These are phyloP conservation scores for Aspergillus incahuasiensis DNA, from an alignment of 495 filamentous ascomycete species.

Conservation along the genomic window DNA sequence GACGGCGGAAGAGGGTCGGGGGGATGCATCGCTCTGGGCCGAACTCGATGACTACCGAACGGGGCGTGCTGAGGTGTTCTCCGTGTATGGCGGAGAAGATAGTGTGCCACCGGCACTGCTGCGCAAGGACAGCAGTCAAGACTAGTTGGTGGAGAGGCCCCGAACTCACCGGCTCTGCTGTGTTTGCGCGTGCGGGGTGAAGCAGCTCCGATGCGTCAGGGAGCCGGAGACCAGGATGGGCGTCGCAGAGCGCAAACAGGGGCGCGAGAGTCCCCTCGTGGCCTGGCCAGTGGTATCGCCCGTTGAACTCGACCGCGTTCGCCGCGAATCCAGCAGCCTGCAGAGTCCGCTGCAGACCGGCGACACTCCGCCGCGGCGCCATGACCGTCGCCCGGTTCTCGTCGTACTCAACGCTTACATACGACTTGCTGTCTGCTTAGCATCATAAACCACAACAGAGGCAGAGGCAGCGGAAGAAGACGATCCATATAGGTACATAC, in stretches of 20 bases:
- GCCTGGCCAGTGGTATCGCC: conserved; percentile 19
- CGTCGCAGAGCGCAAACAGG: conserved; percentile 11
- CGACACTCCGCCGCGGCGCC: conserved; percentile 7
- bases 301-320: conserved; percentile 17
- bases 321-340: conserved; percentile 32
- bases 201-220: conserved; percentile 31
- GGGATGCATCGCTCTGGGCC: conserved; percentile 41
- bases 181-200: conserved; percentile 27
- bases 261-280: conserved; percentile 7
- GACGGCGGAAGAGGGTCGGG: conserved; percentile 25
- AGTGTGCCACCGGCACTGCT: conserved; percentile 40
- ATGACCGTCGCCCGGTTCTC: conserved; percentile 20
- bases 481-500: conserved; percentile 13
- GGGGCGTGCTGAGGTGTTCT: conserved; percentile 13
- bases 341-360: conserved; percentile 21
- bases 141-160: conserved; percentile 29
- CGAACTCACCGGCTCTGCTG: not conserved
- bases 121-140: conserved; percentile 35
- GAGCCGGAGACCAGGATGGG: conserved; percentile 25
- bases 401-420: conserved; percentile 20
- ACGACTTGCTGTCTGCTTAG: conserved; percentile 8
- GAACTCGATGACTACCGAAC: conserved; percentile 31
- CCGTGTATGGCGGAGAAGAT: conserved; percentile 21
- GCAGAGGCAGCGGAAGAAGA: no score
- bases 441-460: no score